Percentiles rank a stretch among this genome's conserved stretches.
These are phyloP conservation scores for Tricholoma matsutake DNA, from an alignment of 768 basidiomycete genomes.

Conservation along the genomic window DNA sequence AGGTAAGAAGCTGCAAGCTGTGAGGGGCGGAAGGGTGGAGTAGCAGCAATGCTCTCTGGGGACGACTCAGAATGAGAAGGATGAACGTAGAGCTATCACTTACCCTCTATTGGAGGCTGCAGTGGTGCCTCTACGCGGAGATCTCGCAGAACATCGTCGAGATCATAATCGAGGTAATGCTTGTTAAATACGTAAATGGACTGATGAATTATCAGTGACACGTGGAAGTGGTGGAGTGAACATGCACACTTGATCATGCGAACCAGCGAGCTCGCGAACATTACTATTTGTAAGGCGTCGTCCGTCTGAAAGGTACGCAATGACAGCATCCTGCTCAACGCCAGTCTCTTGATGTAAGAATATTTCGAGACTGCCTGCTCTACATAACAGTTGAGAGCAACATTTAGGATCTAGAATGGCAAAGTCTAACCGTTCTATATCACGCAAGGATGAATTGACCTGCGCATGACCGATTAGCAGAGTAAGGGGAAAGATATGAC, in stretches of 20 bases:
- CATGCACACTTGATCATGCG: conserved; percentile 62
- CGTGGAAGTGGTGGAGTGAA: not conserved
- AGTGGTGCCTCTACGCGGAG: conserved; percentile 59
- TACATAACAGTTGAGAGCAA: conserved; percentile 24
- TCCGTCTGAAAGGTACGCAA: conserved; percentile 82
- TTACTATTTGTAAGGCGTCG: conserved; percentile 68
- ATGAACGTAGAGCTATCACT: conserved; percentile 9
- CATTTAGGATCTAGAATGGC: not conserved
- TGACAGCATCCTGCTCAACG: conserved; percentile 61
- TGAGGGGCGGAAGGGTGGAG: conserved; percentile 69
- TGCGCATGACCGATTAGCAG: conserved; percentile 16
- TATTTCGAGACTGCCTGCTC: conserved; percentile 63
- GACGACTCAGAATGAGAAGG: not conserved
- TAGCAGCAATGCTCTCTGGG: conserved; percentile 58
- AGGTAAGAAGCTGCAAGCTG: conserved; percentile 67
- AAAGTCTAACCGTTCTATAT: conserved; percentile 67
- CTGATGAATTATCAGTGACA: conserved; percentile 25
- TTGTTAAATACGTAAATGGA: conserved; percentile 85
- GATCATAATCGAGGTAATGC: conserved; percentile 66
- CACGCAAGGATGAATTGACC: conserved; percentile 67
- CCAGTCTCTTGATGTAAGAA: conserved; percentile 74
- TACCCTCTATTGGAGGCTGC: conserved; percentile 74
- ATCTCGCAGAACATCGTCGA: conserved; percentile 62
- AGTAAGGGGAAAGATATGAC: not conserved
- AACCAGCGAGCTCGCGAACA: conserved; percentile 70